Evolutionary conservation across 2,329 filamentous ascomycete species (phyloP), one percentile per base, ranked within the genome.

Genomic region (Atkinsonella texensis): DNA sequence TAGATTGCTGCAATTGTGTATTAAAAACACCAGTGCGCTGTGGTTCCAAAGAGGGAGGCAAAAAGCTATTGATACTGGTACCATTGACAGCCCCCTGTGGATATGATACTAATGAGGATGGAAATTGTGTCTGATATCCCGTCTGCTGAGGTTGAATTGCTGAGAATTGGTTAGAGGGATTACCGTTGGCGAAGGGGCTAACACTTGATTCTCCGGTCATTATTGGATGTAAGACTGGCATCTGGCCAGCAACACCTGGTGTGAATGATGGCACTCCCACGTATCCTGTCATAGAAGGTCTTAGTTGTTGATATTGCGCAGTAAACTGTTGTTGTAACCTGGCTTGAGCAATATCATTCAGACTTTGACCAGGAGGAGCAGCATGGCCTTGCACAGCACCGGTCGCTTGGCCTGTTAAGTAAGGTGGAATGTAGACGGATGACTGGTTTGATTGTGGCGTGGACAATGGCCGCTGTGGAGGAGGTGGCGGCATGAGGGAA

Each of bases 341-440:
- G 55, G 79, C 76, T 62, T 87, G 83, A 53, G 71, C 80, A 44
- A 93, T 71, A 45, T 91, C 87, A 59, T 82, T 77, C 58, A 94
- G 65, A 64, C 84, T 91, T 66, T 91, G 87, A 12, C 89, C 87
- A 3, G 80, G 78, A 32, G 84, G 80, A 31, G 86, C 84, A 52
- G 87, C 73, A 56, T 81, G 81, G 11, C 71, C 71, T 61, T 81
- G 79, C 50, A 79, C 52, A 18, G 61, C 74, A 9, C 91, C 89
- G 5, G 93, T 96, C 67, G 90, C 79, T 64, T 96, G 91, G 49
- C 89, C 83, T 64, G 90, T 84, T 58, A 96, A 69, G 15, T 87
- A 83, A 48, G 87, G 81, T 17, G 85, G 79, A 8, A 79, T 78
- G 65, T 94, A 93, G 4, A 75, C 77, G 65, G 77, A 89, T 45